phyloP scores from a whole-genome alignment of 805 yeast species.

The Teunomyces panamensis region DNA sequence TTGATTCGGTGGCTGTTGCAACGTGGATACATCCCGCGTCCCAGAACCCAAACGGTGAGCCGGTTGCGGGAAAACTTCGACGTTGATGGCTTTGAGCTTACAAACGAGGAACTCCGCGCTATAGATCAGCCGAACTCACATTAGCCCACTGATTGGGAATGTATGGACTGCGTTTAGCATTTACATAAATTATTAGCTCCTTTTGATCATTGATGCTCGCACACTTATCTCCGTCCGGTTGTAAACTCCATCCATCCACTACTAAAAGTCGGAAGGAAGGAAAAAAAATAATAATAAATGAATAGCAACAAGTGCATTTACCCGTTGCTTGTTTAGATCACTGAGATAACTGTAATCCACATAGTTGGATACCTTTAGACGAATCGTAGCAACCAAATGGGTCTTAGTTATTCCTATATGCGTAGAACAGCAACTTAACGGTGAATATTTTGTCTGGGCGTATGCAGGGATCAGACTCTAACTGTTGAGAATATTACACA shows the following conservation, averaged over 20 bases:
- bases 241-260: no score
- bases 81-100: slow-evolving; percentile 25
- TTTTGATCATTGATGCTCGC: no score
- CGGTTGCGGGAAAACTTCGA: slow-evolving; percentile 24
- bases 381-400: no score
- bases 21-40: slow-evolving; percentile 41
- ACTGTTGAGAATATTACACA: no score
- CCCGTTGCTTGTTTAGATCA: no score
- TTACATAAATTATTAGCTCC: background rate
- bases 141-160: slow-evolving; percentile 78
- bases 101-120: slow-evolving; percentile 19
- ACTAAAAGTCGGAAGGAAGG: no score
- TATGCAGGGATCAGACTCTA: background rate
- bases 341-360: no score
- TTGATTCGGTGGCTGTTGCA: slow-evolving; percentile 49
- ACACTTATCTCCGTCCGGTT: no score
- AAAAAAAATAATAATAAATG: no score
- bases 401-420: no score
- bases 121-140: slow-evolving; percentile 44
- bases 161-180: slow-evolving; percentile 44
- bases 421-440: background rate
- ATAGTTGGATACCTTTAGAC: no score
- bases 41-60: slow-evolving; percentile 24
- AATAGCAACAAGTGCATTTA: no score
- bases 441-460: background rate